These are phyloP conservation scores for Capsicum rhomboideum DNA, from an alignment of 257 asterid species.

Conservation along the genomic window DNA sequence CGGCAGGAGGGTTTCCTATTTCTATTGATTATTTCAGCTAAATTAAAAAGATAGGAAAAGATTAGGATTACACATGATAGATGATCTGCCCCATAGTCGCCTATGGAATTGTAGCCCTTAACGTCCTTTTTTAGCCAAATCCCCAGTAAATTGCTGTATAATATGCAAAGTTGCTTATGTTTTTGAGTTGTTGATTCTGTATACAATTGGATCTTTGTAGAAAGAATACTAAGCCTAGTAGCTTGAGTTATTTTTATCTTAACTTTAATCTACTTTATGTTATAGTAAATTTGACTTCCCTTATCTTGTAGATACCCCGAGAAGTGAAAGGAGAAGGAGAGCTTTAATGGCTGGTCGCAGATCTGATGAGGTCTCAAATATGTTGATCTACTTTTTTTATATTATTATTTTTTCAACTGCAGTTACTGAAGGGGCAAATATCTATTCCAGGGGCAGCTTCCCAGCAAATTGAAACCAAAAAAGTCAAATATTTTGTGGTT, in stretches of 20 bases:
- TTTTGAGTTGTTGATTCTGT: no score
- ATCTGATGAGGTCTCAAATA: slow-evolving; percentile 9
- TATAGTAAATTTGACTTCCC: not conserved
- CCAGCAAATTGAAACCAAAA: slow-evolving; percentile 6
- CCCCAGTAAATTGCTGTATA: no score
- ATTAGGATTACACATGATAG: no score
- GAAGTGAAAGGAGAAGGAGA: slow-evolving; percentile 4
- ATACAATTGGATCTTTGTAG: not conserved
- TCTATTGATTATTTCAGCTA: no score
- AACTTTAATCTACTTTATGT: not conserved
- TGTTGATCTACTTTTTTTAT: not conserved
- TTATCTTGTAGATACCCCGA: not conserved
- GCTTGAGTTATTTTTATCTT: not conserved
- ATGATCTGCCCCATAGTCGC: no score
- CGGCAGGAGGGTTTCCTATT: no score
- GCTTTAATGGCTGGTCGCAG: slow-evolving; percentile 13
- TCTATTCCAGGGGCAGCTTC: slow-evolving; percentile 15
- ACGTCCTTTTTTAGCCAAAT: no score
- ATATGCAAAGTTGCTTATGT: no score
- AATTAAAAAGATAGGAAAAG: no score
- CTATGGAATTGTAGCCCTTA: no score
- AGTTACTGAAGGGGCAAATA: not conserved
- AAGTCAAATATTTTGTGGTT: slow-evolving; percentile 34
- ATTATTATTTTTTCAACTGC: not conserved
- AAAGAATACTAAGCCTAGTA: not conserved